phyloP scores from a whole-genome alignment of 2,329 filamentous ascomycete species.

The Fusarium sp. region DNA sequence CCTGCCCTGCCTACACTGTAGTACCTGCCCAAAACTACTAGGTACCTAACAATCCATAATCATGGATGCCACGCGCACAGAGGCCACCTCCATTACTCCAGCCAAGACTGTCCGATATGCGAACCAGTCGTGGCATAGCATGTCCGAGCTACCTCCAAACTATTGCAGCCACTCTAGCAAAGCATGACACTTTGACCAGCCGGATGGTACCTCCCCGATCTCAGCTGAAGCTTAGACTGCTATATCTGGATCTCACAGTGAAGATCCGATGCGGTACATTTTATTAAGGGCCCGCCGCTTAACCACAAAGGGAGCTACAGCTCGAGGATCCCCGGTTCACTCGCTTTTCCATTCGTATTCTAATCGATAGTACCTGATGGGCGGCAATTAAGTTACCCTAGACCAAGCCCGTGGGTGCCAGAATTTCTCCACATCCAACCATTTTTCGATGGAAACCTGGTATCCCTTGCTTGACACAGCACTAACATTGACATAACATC shows the following conservation, averaged over 20 bases:
- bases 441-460: conserved; percentile 22
- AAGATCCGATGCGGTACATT: conserved; percentile 38
- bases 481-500: conserved; percentile 11
- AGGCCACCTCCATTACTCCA: background rate
- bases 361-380: conserved; percentile 23
- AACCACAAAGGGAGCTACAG: conserved; percentile 20
- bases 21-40: background rate
- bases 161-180: conserved; percentile 28
- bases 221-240: conserved; percentile 20
- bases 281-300: conserved; percentile 30
- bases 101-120: background rate
- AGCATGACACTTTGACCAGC: conserved; percentile 19
- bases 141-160: background rate
- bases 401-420: conserved; percentile 15
- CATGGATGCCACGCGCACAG: background rate
- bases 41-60: background rate
- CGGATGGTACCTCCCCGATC: conserved; percentile 14
- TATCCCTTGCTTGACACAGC: conserved; percentile 33
- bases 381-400: conserved; percentile 35
- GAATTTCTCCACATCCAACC: conserved; percentile 32
- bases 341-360: conserved; percentile 13
- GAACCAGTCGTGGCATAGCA: background rate
- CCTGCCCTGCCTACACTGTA: background rate
- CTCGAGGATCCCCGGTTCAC: conserved; percentile 1
- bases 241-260: conserved; percentile 15